Conservation (phyloP, 148 eudicot genomes). For the Talinum fruticosum region DNA sequence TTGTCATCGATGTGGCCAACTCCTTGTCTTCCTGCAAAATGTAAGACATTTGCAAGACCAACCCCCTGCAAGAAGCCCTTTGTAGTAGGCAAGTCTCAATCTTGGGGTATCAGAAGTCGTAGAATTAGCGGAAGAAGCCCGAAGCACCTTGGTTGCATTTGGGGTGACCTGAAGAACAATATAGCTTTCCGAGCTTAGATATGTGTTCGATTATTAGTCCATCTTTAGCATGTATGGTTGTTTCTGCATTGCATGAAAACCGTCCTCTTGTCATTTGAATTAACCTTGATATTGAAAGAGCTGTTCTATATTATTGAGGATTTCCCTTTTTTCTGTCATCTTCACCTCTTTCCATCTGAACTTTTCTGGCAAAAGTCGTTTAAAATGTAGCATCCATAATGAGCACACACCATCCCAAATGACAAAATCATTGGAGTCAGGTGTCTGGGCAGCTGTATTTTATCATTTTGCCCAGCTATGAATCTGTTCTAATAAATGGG, state of each 20-base stretch:
- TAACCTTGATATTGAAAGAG: too few species aligned
- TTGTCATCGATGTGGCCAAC: constrained; percentile 55
- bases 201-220: background rate
- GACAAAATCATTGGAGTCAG: too few species aligned
- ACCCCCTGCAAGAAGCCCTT: background rate
- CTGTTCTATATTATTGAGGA: too few species aligned
- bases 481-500: too few species aligned
- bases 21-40: constrained; percentile 31
- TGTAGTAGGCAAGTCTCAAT: background rate
- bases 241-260: background rate
- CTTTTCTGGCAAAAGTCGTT: too few species aligned
- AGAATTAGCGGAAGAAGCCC: background rate
- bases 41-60: background rate
- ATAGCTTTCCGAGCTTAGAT: background rate
- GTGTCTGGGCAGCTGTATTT: too few species aligned
- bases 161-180: background rate
- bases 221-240: background rate
- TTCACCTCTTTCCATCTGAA: too few species aligned
- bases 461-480: too few species aligned
- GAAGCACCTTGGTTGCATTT: background rate
- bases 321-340: too few species aligned
- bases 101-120: background rate
- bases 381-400: too few species aligned
- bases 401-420: too few species aligned
- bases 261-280: background rate